Evolutionary conservation across 768 basidiomycete genomes (phyloP), one percentile per base, ranked within the genome.

Genomic region (Mycena haematopus): DNA sequence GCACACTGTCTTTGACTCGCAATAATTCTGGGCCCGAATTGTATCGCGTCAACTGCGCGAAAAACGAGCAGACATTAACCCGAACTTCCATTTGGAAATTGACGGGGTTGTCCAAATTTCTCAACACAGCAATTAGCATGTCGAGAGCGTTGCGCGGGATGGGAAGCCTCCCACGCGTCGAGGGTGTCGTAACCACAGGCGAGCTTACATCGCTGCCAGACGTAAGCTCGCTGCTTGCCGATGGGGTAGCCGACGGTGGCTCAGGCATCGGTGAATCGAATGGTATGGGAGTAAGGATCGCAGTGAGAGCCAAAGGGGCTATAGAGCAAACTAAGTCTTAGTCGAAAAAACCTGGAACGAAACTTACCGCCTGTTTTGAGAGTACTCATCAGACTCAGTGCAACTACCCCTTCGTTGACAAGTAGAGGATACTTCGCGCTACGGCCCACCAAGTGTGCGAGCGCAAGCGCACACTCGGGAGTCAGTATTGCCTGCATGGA

Each of bases 391-490:
- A 98, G 73, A 44, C 89, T 92, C 62, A 96, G 75, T 5, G 92
- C 92, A 45, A 97, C 85, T 22, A 96, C 80, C 2, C 90, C 92
- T 74, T 99, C 96, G 68, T 95, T 96, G 56, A 97, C 84, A 33
- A 99, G 80, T 42, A 94, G 80, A 1, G 92, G 90, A 71, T 93
- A 94, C 71, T 88, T 90, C 65, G 82, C 85, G 71, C 92, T 93
- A 64, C 89, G 83, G 25, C 85, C 85, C 19, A 96, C 80, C 59
- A 97, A 84, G 58, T 83, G 86, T 1, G 87, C 84, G 33, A 99
- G 80, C 27, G 86, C 83, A 4, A 80, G 80, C 0, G 86, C 84
- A 60, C 84, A 85, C 19, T 86, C 80, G n/a, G 76, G 71, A 15
- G 79, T 85, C 33, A 83, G 75, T 21, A 92, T 72, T 2, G 75